Percentiles rank a stretch among this genome's conserved stretches.
phyloP scores from a whole-genome alignment of 495 filamentous ascomycete species.

The Neurospora sp. region DNA sequence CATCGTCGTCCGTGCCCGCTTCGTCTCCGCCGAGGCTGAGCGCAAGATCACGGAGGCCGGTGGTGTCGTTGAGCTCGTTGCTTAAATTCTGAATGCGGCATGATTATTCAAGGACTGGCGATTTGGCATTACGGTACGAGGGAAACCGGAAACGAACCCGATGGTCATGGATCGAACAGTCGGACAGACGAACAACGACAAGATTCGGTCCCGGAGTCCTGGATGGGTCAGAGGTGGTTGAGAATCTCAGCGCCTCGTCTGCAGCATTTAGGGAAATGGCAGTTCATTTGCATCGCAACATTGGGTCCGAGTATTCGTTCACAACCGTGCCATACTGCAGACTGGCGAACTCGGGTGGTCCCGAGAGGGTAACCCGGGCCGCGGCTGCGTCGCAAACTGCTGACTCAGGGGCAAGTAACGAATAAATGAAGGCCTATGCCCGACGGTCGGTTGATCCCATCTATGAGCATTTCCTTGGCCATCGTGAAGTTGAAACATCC shows the following conservation, averaged over 20 bases:
- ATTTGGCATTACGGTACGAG: slow-evolving; percentile 27
- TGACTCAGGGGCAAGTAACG: neutral
- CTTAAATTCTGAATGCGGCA: slow-evolving; percentile 17
- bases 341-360: neutral
- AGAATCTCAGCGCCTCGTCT: slow-evolving; percentile 15
- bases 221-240: slow-evolving; percentile 22
- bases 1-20: slow-evolving; percentile 24
- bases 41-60: slow-evolving; percentile 26
- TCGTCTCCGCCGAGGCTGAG: slow-evolving; percentile 27
- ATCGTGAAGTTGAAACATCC: neutral
- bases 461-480: neutral
- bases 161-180: slow-evolving; percentile 20
- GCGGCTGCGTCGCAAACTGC: neutral
- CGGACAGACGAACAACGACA: slow-evolving; percentile 13
- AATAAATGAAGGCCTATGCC: neutral
- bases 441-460: neutral
- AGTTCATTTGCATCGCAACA: slow-evolving; percentile 21
- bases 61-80: slow-evolving; percentile 27
- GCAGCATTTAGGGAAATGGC: slow-evolving; percentile 27
- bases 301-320: slow-evolving; percentile 3
- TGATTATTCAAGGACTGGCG: slow-evolving; percentile 21
- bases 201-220: slow-evolving; percentile 23
- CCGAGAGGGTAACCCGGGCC: neutral
- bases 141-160: slow-evolving; percentile 19
- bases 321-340: neutral